Conservation (phyloP, 805 yeast genomes). For the Lachancea nothofagi region DNA sequence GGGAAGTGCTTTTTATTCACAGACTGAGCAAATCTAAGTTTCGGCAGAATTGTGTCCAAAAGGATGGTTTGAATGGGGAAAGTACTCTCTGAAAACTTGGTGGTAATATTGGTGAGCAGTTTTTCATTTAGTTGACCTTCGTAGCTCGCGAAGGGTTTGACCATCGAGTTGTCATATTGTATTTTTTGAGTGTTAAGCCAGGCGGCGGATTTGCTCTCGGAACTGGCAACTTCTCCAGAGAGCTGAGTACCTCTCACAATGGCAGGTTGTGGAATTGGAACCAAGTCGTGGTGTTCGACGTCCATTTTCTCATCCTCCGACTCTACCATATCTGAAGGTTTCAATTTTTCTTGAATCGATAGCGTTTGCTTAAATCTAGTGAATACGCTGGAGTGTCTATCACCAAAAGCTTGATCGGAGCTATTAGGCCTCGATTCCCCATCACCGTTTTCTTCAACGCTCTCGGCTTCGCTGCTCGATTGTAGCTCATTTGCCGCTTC, state of each 20-base stretch:
- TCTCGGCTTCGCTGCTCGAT: constrained; percentile 3
- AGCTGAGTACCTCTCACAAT: constrained; percentile 32
- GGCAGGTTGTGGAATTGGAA: constrained; percentile 82
- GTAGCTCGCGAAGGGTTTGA: constrained; percentile 21
- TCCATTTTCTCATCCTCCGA: constrained; percentile 19
- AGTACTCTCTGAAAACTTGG: constrained; percentile 23
- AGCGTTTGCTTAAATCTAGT: constrained; percentile 47
- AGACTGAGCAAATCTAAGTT: constrained; percentile 20
- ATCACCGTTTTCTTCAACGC: constrained; percentile 9
- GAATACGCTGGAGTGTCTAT: constrained; percentile 48
- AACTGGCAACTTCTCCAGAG: constrained; percentile 30
- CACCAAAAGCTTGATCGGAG: constrained; percentile 15
- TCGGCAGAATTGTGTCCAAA: constrained; percentile 25
- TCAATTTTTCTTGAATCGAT: constrained; percentile 26
- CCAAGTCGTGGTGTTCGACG: constrained; percentile 41
- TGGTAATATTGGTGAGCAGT: constrained; percentile 29
- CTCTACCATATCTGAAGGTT: constrained; percentile 16
- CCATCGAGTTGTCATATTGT: constrained; percentile 26
- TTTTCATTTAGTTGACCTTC: constrained; percentile 24
- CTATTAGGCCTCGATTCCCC: constrained; percentile 11
- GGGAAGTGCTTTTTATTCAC: constrained; percentile 39
- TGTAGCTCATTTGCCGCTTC: constrained; percentile 8
- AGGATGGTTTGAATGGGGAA: constrained; percentile 33
- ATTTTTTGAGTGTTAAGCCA: constrained; percentile 29
- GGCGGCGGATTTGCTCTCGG: constrained; percentile 37